phyloP scores from a whole-genome alignment of 257 asterid genomes.

The Verbascum thapsus region DNA sequence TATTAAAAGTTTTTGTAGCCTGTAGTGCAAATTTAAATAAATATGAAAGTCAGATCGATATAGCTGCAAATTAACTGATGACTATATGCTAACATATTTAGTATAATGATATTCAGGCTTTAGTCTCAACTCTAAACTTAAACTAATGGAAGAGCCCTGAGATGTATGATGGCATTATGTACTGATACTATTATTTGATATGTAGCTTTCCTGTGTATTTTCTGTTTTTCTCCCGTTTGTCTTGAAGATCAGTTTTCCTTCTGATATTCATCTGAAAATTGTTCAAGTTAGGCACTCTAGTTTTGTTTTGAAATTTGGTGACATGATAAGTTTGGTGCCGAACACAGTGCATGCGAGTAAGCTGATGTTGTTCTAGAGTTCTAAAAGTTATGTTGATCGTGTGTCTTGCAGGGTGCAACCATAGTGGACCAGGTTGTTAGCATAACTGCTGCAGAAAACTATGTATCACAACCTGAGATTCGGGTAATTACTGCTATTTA shows the following conservation, averaged over 20 bases:
- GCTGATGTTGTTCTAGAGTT: conserved; percentile 12
- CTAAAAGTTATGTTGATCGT: conserved; percentile 2
- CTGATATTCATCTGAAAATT: neutral
- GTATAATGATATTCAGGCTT: neutral
- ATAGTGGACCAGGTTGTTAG: conserved; percentile 27
- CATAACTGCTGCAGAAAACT: conserved; percentile 23
- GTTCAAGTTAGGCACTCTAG: neutral
- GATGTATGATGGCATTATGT: neutral
- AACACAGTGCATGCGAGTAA: neutral
- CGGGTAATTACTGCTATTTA: conserved; percentile 10
- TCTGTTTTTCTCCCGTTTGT: neutral
- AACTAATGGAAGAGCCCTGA: neutral
- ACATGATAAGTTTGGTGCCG: neutral
- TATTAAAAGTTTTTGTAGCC: conserved; percentile 18
- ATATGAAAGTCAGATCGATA: neutral
- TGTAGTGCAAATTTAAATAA: conserved; percentile 5
- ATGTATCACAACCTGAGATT: conserved; percentile 16
- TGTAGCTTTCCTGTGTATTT: neutral
- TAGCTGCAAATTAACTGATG: neutral
- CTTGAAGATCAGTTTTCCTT: neutral
- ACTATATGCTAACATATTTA: neutral
- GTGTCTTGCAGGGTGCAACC: conserved; percentile 23
- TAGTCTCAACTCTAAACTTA: too few species aligned
- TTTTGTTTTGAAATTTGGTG: neutral
- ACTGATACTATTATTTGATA: neutral